Evolutionary conservation across 2,329 filamentous ascomycete species (phyloP), one percentile per base, ranked within the genome.

Genomic region (Nemania sp.): DNA sequence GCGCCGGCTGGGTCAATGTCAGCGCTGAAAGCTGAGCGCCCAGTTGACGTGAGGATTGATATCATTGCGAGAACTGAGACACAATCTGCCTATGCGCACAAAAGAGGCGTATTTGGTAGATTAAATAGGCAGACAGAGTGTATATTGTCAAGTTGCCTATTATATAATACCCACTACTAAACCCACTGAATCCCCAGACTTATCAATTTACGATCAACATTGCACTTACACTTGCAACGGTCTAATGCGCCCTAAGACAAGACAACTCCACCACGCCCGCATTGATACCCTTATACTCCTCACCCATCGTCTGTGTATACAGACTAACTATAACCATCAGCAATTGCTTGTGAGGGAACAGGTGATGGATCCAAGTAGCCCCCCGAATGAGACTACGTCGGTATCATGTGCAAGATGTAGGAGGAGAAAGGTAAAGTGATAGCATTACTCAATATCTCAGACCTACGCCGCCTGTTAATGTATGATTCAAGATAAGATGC

Each of bases 391-490:
- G 38, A 69, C 56, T 8, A 64, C 70, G n/a, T 47, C 70, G 22
- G 20, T 69, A 47, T 61, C 69, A 15, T 72, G 70, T 61, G 66
- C 55, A 26, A 64, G 70, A 56, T 72, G 70, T 26, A 67, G 62
- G 49, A 57, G 64, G 45, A 63, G 66, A 59, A 72, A 72, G 58
- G 67, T 70, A 66, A 38, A 53, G 38, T 35, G 43, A 11, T n/a
- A 35, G 35, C 13, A 26, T 35, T 51, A 38, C 29, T 52, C 26
- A 18, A 2, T 35, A 3, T 26, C 52, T 38, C 1, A 5, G 5
- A 35, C 5, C 26, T 4, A 20, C 20, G 27, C 24, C n/a, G 27
- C 38, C 38, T 20, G 22, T 35, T 54, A 54, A n/a, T 6, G 43
- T 22, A 49, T 26, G 18, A 45, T 45, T 24, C 1, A 62, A 71